phyloP scores from a whole-genome alignment of 176 grass and related monocot species.

The Tillandsia fasciculata region DNA sequence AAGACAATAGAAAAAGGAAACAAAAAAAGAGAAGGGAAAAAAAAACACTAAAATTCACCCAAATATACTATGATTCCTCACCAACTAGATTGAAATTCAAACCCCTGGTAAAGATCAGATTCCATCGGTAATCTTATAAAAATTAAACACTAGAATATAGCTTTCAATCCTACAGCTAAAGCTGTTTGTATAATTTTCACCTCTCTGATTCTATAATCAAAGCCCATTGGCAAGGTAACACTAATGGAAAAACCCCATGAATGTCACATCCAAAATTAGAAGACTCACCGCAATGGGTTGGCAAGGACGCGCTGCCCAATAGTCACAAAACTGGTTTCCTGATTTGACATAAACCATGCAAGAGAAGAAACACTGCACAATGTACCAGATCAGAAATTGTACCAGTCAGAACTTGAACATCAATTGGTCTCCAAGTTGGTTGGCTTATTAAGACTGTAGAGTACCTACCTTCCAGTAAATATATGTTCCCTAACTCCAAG shows the following conservation, averaged over 20 bases:
- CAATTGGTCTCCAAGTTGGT: slow-evolving; percentile 6
- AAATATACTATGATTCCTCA: too few relatives aligned
- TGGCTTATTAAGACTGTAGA: slow-evolving; percentile 5
- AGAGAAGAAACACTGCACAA: slow-evolving; percentile 95
- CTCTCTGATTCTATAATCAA: too few relatives aligned
- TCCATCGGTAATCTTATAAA: not conserved
- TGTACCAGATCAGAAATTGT: not conserved
- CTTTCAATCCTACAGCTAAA: not conserved
- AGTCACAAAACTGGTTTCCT: slow-evolving; percentile 99
- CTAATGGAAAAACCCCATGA: not conserved
- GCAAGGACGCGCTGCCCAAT: slow-evolving; percentile 93
- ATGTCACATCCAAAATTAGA: slow-evolving; percentile 8
- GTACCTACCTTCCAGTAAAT: slow-evolving; percentile 77
- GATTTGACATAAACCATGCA: slow-evolving; percentile 99
- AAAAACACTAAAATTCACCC: too few relatives aligned
- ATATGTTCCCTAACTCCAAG: slow-evolving; percentile 96
- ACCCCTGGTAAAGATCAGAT: not conserved
- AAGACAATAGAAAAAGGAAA: too few relatives aligned
- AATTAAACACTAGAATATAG: not conserved
- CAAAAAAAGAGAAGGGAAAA: too few relatives aligned
- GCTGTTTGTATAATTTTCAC: not conserved
- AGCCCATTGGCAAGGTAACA: too few relatives aligned
- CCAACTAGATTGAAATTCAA: slow-evolving; percentile 6
- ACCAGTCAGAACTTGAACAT: slow-evolving; percentile 14
- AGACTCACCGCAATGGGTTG: slow-evolving; percentile 81